Evolutionary conservation across 1,284 basidiomycete genomes (phyloP).

Genomic region (Sphagnurus paluster): DNA sequence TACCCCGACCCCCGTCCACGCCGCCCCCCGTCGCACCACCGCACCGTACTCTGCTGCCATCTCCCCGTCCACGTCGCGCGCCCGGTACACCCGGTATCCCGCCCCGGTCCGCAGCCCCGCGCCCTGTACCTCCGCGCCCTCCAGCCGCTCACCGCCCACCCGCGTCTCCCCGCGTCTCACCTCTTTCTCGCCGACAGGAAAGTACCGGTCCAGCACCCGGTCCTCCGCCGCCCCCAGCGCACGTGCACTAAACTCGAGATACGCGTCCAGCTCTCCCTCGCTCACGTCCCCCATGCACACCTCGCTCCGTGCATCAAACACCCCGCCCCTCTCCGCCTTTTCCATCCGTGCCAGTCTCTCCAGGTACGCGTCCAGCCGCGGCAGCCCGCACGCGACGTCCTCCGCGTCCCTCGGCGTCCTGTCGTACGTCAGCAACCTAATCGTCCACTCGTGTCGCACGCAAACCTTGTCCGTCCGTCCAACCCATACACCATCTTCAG

Average conservation of each 20-base stretch:
- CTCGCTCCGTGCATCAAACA: conserved; percentile 32
- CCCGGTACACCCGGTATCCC: conserved; percentile 58
- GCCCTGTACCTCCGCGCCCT: conserved; percentile 14
- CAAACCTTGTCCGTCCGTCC: conserved; percentile 65
- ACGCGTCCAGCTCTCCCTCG: conserved; percentile 59
- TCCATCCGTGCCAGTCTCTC: conserved; percentile 36
- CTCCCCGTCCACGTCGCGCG: conserved; percentile 58
- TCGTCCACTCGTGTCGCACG: not conserved
- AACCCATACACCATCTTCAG: conserved; percentile 85
- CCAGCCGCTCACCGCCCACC: not conserved
- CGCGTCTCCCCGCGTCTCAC: conserved; percentile 3
- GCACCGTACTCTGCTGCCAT: conserved; percentile 47
- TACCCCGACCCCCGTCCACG: conserved; percentile 51
- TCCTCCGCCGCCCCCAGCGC: conserved; percentile 32
- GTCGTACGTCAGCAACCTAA: conserved; percentile 5
- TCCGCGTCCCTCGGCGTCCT: conserved; percentile 48
- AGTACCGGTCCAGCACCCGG: conserved; percentile 37
- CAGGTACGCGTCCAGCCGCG: conserved; percentile 54
- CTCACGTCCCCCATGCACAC: conserved; percentile 52
- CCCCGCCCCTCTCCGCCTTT: conserved; percentile 25
- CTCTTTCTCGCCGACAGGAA: conserved; percentile 39
- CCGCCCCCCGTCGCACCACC: conserved; percentile 49
- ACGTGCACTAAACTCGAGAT: conserved; percentile 64
- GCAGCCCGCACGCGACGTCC: conserved; percentile 69
- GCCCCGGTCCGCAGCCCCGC: conserved; percentile 48